Evolutionary conservation across 257 asterid genomes (phyloP), one percentile per base, ranked within the genome.

Genomic region (Ophiorrhiza pumila): DNA sequence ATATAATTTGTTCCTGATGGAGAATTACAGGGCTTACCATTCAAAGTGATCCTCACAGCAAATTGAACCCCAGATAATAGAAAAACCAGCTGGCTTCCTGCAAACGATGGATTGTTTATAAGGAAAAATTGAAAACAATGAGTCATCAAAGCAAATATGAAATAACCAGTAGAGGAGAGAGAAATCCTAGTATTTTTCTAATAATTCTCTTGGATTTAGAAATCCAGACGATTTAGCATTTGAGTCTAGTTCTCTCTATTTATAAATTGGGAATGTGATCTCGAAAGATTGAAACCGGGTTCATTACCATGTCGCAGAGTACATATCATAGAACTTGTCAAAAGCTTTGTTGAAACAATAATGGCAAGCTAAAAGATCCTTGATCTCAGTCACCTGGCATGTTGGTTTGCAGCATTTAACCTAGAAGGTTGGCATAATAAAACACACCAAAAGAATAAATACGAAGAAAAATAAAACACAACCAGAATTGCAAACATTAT

Each of bases 31-130:
- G n/a, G 53, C 87, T 66, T 50, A 92, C 97, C 96, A 92, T 77
- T 89, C 96, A 66, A 92, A 92, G 87, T 92, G 98, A 80, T 92
- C 96, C 61, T 92, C 97, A 11, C 98, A 92, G 83, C 95, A 87
- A 55, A 92, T 89, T 37, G 98, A 92, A 71, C 82, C 85, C 86
- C 88, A 83, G 77, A 92, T 90, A 75, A 89, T 86, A 55, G 94
- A 84, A 70, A 92, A 78, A 67, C 97, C 98, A 68, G 96, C 80
- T 57, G 81, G 81, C 81, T 86, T 92, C 98, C 97, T 92, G 85
- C 65, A 78, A 77, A 61, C 65, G 57, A 56, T 75, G 68, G 56
- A 29, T n/a, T 37, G 29, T 1, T 5, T 39, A 71, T 20, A 29
- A 32, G 17, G 60, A 52, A 23, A 50, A 57, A n/a, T n/a, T n/a